These are phyloP conservation scores for Kuraishia floccosa DNA, from an alignment of 805 yeast species.

Conservation along the genomic window DNA sequence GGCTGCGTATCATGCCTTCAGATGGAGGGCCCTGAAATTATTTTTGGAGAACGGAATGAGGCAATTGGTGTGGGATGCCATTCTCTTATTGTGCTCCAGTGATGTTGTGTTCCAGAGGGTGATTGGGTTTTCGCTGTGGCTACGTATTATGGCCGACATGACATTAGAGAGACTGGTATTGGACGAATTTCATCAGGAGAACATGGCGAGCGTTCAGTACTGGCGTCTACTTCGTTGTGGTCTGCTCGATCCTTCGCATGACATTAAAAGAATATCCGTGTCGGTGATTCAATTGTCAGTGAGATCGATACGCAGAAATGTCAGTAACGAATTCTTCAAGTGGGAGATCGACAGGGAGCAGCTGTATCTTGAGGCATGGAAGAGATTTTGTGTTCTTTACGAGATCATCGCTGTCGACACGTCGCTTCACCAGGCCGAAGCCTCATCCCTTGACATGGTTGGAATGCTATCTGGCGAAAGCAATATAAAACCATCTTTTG, in stretches of 20 bases:
- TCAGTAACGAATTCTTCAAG: slow-evolving; percentile 25
- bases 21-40: no score
- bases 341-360: slow-evolving; percentile 27
- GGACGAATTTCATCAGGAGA: slow-evolving; percentile 15
- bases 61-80: slow-evolving; percentile 1
- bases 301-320: slow-evolving; percentile 22
- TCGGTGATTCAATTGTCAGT: slow-evolving; percentile 56
- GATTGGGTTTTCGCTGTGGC: slow-evolving; percentile 2
- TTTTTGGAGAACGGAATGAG: no score
- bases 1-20: no score
- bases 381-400: slow-evolving; percentile 57
- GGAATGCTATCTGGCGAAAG: slow-evolving; percentile 37
- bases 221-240: slow-evolving; percentile 53
- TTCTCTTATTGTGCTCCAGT: no score
- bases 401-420: slow-evolving; percentile 81
- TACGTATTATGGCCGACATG: slow-evolving; percentile 1
- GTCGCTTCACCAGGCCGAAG: slow-evolving; percentile 76
- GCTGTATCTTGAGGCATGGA: slow-evolving; percentile 45
- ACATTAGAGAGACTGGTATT: not conserved
- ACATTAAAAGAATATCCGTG: slow-evolving; percentile 55
- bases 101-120: not conserved
- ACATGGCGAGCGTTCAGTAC: slow-evolving; percentile 22
- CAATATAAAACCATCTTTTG: slow-evolving; percentile 57
- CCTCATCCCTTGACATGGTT: slow-evolving; percentile 55
- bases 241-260: slow-evolving; percentile 44